Evolutionary conservation across 2,329 filamentous ascomycete genomes (phyloP), one percentile per base, ranked within the genome.

Genomic region (Trichoderma hamatum): DNA sequence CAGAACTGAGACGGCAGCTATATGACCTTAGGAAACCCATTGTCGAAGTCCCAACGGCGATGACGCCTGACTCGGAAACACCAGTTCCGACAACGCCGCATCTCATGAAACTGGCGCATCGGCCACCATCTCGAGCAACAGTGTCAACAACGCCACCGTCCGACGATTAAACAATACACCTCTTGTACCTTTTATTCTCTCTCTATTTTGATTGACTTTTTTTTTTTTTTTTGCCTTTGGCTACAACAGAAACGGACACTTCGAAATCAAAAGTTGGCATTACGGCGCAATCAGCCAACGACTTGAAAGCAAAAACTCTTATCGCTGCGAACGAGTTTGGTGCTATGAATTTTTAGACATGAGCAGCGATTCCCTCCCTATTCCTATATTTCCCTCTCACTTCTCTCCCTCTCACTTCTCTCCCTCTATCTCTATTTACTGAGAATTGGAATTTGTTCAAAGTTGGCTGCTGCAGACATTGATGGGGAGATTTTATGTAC

Each of bases 1-100:
- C 72, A 21, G 66, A 56, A n/a, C 52, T 73, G 46, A 68, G 72
- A 32, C 55, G 58, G 3, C 67, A 67, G 56, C 58, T 71, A 19
- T 52, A 68, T 32, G 39, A 67, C n/a, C 21, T 59, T 14, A 52
- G 69, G 55, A 70, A 60, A 14, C 61, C 64, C n/a, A 32, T 67
- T 26, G 43, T 68, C 19, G 65, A 60, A 30, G n/a, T 68, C 6
- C 64, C 64, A 9, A 26, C 26, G 13, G 64, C 64, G 21, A 67
- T 39, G 3, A 67, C 64, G 3, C 64, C 64, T 28, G 64, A 67
- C 3, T 26, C 64, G 19, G 64, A 67, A n/a, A 59, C 64, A 36
- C 64, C 64, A 14, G 64, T 67, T 21, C 64, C 64, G 14, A 67
- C 64, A 11, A 67, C 64, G 2, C 64, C 64, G 2, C 52, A 67